Conservation (phyloP, 1,139 yeast species). For the Sugiyamaella sp. region DNA sequence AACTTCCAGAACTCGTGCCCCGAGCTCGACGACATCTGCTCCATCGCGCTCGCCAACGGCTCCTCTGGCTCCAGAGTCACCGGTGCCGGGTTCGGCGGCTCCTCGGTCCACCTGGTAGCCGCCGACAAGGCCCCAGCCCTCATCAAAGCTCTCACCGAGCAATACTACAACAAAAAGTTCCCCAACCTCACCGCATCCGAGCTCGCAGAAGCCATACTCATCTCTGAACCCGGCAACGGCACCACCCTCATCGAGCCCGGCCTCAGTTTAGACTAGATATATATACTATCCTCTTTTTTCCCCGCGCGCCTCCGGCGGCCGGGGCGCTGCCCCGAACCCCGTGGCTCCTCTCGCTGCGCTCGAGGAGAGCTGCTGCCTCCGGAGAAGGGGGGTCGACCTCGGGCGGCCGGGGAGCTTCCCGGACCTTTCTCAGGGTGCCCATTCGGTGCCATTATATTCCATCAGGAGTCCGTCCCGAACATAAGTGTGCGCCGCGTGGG, state of each 20-base stretch:
- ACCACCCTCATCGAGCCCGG: constrained; percentile 48
- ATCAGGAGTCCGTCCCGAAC: too few species aligned
- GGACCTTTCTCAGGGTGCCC: too few species aligned
- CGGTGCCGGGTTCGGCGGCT: constrained; percentile 86
- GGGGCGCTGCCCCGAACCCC: too few species aligned
- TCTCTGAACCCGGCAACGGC: constrained; percentile 63
- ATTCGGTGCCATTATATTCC: too few species aligned
- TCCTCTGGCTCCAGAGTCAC: constrained; percentile 70
- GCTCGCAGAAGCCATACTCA: constrained; percentile 57
- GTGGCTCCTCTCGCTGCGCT: too few species aligned
- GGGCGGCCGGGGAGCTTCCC: background rate
- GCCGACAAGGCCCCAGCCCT: constrained; percentile 51
- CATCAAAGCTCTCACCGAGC: constrained; percentile 50
- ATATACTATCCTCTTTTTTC: too few species aligned
- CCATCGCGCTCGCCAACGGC: constrained; percentile 58
- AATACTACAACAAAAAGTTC: constrained; percentile 55
- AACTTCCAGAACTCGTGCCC: constrained; percentile 60
- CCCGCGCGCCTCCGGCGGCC: too few species aligned
- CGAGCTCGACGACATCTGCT: constrained; percentile 56
- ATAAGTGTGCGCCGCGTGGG: too few species aligned
- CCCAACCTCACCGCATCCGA: constrained; percentile 52
- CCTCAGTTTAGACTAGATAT: constrained; percentile 27
- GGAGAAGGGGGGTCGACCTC: background rate
- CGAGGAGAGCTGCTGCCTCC: too few species aligned
- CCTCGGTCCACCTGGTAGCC: constrained; percentile 65